phyloP scores from a whole-genome alignment of 139 green algal genomes.

The Nannochloris sp. region DNA sequence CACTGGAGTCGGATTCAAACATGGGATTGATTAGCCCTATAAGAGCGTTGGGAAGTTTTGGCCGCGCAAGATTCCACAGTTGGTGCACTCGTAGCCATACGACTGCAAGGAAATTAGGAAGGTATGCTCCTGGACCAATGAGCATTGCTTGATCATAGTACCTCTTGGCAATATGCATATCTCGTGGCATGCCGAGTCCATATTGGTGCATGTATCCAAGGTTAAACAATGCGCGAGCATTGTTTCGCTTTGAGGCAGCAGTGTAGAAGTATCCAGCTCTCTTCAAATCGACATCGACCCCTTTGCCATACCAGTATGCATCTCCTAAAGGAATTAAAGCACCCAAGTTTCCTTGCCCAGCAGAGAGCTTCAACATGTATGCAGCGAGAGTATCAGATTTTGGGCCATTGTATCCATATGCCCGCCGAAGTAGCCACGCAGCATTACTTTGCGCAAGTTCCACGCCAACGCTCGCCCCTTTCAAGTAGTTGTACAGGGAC shows the following conservation, averaged over 20 bases:
- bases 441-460: slow-evolving; percentile 88
- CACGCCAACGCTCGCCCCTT: slow-evolving; percentile 71
- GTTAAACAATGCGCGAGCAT: slow-evolving; percentile 83
- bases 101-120: slow-evolving; percentile 48
- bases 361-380: slow-evolving; percentile 36
- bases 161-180: slow-evolving; percentile 63
- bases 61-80: slow-evolving; percentile 21
- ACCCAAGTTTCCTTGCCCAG: slow-evolving; percentile 64
- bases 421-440: slow-evolving; percentile 76
- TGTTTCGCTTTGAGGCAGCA: slow-evolving; percentile 29
- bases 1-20: neutral
- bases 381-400: neutral
- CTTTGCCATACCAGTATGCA: slow-evolving; percentile 77
- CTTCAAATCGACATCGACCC: slow-evolving; percentile 30
- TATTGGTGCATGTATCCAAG: slow-evolving; percentile 88
- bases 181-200: slow-evolving; percentile 66
- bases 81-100: slow-evolving; percentile 33
- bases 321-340: slow-evolving; percentile 73
- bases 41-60: slow-evolving; percentile 5
- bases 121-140: slow-evolving; percentile 22
- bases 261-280: slow-evolving; percentile 30
- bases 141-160: slow-evolving; percentile 47
- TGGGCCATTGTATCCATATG: slow-evolving; percentile 14
- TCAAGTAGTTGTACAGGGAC: slow-evolving; percentile 65
- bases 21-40: neutral